phyloP scores from a whole-genome alignment of 306 rosid species.

The peach (Prunus persica) region Prunus_persica_NCBIv2 NC_034009.1:5202001-5202500 shows the following conservation, averaged over 20 bases:
- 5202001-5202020: no score
- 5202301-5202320: no score
- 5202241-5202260: not conserved
- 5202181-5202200: not conserved
- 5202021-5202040: not conserved
- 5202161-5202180: not conserved
- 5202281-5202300: not conserved
- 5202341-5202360: no score
- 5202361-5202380: not conserved
- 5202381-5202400: not conserved
- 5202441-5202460: no score
- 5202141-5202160: not conserved
- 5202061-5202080: no score
- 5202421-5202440: not conserved
- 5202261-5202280: not conserved
- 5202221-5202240: not conserved
- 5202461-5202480: no score
- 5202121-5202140: not conserved
- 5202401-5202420: not conserved
- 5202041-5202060: not conserved
- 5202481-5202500: no score
- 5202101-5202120: not conserved
- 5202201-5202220: not conserved
- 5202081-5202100: no score
- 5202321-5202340: no score